Conservation (phyloP, 306 rosid genomes). For the Erythrophleum fordii region DNA sequence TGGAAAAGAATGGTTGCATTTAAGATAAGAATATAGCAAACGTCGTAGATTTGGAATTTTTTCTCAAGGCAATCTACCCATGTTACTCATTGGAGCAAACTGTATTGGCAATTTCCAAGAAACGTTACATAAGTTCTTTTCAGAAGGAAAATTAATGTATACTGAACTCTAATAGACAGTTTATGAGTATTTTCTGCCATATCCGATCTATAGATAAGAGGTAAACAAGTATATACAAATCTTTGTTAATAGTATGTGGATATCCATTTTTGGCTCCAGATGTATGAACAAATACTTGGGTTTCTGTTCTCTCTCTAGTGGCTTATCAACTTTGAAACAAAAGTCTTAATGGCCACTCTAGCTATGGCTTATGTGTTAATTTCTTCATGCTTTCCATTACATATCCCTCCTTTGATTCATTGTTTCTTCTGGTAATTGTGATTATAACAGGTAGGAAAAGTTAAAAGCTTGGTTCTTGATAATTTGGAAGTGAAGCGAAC, state of each 20-base stretch:
- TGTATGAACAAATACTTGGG: no score
- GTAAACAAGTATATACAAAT: neutral
- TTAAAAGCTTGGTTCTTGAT: slow-evolving; percentile 37
- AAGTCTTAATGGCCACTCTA: neutral
- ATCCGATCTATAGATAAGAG: neutral
- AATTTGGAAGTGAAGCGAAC: slow-evolving; percentile 13
- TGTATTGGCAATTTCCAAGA: neutral
- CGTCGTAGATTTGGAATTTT: neutral
- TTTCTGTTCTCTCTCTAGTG: slow-evolving; percentile 13
- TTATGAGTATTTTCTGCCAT: neutral
- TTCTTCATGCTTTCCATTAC: neutral
- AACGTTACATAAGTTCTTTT: neutral
- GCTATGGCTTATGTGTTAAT: neutral
- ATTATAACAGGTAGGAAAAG: slow-evolving; percentile 59
- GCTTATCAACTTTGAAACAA: slow-evolving; percentile 1
- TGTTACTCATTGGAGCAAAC: neutral
- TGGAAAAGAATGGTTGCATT: neutral
- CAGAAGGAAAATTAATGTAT: neutral
- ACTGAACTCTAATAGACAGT: neutral
- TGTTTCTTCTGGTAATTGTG: slow-evolving; percentile 32
- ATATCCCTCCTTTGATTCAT: neutral
- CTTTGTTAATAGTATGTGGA: neutral
- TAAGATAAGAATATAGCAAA: neutral
- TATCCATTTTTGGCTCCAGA: neutral
- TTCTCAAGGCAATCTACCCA: neutral